phyloP scores from a whole-genome alignment of 2,329 filamentous ascomycete species.

The Meredithiella fracta region DNA sequence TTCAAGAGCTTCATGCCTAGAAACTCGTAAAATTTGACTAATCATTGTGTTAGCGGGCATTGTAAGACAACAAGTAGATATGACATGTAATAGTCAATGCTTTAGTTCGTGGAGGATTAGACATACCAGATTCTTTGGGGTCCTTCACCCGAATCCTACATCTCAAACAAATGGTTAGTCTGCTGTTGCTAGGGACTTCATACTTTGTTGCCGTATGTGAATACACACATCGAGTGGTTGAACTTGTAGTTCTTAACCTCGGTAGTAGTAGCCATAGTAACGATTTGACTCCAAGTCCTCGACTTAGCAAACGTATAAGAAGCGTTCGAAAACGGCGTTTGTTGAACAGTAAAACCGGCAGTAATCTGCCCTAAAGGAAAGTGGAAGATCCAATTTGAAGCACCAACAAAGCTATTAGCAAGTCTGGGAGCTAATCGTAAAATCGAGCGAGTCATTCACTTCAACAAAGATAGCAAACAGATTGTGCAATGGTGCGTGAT shows the following conservation, averaged over 20 bases:
- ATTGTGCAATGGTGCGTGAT: not conserved
- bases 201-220: not conserved
- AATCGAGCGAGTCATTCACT: slow-evolving; percentile 4
- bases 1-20: slow-evolving; percentile 74
- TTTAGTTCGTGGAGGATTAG: not conserved
- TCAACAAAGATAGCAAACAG: not conserved
- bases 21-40: slow-evolving; percentile 84
- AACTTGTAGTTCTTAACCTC: slow-evolving; percentile 64
- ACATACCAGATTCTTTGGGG: slow-evolving; percentile 57
- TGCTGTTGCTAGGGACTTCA: not conserved
- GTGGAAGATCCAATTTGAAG: not conserved
- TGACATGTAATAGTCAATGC: not conserved
- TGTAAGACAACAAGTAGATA: not conserved
- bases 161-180: not conserved
- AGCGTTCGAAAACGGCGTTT: not conserved
- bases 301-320: not conserved
- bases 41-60: slow-evolving; percentile 12
- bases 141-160: slow-evolving; percentile 83
- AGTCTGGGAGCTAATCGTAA: slow-evolving; percentile 1
- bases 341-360: not conserved
- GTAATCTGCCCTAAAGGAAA: not conserved
- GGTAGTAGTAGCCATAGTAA: slow-evolving; percentile 51
- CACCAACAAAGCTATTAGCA: not conserved
- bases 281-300: slow-evolving; percentile 18
- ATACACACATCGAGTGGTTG: slow-evolving; percentile 67